These are phyloP conservation scores for Colletotrichum sp. DNA, from an alignment of 2,329 filamentous ascomycete genomes.

Conservation along the genomic window DNA sequence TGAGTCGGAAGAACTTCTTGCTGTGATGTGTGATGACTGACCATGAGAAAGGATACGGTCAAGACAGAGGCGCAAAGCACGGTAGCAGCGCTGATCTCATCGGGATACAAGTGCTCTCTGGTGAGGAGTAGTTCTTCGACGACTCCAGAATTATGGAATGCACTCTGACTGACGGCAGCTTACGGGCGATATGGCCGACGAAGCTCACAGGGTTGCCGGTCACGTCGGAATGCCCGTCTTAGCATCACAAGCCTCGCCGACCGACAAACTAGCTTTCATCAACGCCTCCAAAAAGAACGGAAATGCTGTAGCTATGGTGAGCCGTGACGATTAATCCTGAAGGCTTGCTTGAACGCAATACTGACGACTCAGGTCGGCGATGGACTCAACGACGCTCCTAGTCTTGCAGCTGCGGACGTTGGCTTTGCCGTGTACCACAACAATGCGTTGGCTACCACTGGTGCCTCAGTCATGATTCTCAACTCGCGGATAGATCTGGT, in stretches of 20 bases:
- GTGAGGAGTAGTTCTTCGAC: not conserved
- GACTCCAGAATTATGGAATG: not conserved
- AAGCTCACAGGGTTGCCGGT: not conserved
- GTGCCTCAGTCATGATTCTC: not conserved
- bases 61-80: not conserved
- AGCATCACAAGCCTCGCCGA: not conserved
- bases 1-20: not conserved
- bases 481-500: not conserved
- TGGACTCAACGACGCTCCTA: not conserved
- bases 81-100: not conserved
- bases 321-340: not conserved
- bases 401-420: not conserved
- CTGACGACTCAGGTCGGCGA: not conserved
- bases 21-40: not conserved
- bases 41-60: not conserved
- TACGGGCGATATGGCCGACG: not conserved
- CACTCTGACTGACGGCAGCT: not conserved
- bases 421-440: not conserved
- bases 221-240: not conserved
- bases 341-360: not conserved
- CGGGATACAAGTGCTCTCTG: not conserved
- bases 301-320: not conserved
- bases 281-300: not conserved
- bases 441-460: not conserved
- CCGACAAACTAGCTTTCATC: not conserved